phyloP scores from a whole-genome alignment of 306 rosid species.

The Trifolium dubium region DNA sequence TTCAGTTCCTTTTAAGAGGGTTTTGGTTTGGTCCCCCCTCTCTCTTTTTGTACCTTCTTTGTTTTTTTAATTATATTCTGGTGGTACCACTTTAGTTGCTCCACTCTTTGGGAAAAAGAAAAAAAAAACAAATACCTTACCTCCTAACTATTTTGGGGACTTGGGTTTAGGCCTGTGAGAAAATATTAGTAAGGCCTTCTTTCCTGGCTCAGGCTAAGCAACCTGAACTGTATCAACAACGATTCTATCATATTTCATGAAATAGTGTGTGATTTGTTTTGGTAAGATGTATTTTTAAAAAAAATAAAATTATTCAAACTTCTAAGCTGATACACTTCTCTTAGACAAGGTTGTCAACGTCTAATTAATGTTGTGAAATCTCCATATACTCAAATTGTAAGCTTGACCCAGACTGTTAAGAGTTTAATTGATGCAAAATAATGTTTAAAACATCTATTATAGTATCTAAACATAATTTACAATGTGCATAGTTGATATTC shows the following conservation, averaged over 20 bases:
- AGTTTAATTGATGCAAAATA: neutral
- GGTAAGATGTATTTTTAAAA: neutral
- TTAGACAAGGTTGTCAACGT: neutral
- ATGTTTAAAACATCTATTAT: neutral
- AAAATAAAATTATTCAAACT: neutral
- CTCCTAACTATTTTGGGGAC: constrained; percentile 1
- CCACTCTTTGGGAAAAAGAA: no score
- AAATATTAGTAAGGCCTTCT: neutral
- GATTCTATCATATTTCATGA: constrained; percentile 1
- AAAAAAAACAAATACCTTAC: neutral
- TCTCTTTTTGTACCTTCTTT: no score
- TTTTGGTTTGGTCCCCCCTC: no score
- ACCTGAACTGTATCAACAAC: constrained; percentile 3
- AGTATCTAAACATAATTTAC: neutral
- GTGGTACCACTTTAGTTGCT: no score
- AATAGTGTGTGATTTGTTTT: neutral
- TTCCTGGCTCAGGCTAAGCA: neutral
- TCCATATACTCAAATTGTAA: neutral
- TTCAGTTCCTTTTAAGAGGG: no score
- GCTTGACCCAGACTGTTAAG: neutral
- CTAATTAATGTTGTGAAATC: neutral
- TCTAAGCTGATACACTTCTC: neutral
- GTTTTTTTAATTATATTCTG: no score
- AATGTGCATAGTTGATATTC: neutral
- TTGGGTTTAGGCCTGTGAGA: neutral